Base-by-base conservation (phyloP, 257 asterid species). In the Hygrophila difformis region DNA sequence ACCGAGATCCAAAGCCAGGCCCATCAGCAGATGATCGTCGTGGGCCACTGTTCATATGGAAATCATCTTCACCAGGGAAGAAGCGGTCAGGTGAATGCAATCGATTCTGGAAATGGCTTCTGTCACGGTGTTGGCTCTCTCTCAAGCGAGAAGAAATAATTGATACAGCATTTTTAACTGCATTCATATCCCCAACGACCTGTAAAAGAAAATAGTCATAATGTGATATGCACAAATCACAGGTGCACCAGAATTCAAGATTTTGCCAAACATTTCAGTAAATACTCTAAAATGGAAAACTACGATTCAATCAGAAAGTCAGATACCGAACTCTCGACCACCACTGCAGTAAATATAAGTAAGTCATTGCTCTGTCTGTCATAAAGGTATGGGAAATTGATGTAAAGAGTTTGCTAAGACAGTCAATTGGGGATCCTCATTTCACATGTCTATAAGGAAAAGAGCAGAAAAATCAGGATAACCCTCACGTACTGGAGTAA, bases 41-140 rank as follows among this genome's bases (percentile, higher is more conserved):
- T 15, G 69, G 36, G 28, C 66, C 21, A 63, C 23, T 60, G 51
- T 69, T 62, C 51, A 44, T 44, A 48, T 66, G 82, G 55, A 78
- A 79, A 49, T 77, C 87, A 44, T 84, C 89, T 39, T 71, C 82
- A 15, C 68, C 57, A 36, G 84, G 74, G 60, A 51, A 49, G 44
- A 84, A 74, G 17, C 64, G 81, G 31, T 79, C 94, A 5, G 93
- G 88, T 35, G 93, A 78, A 37, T 72, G 75, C 37, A 52, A 33
- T 62, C 81, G 86, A 36, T 72, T 77, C 14, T 64, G 69, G 47
- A 75, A 75, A 48, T 79, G 61, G 74, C 56, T 70, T 56, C 92
- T 77, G 37, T 85, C 95, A 14, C 94, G 98, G 63, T 82, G 96
- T 55, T 89, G 98, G 63, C 91, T 77, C 77, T 89, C 98, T 56